phyloP scores from a whole-genome alignment of 23 red algal genomes.

The Gracilaria gracilis region DNA sequence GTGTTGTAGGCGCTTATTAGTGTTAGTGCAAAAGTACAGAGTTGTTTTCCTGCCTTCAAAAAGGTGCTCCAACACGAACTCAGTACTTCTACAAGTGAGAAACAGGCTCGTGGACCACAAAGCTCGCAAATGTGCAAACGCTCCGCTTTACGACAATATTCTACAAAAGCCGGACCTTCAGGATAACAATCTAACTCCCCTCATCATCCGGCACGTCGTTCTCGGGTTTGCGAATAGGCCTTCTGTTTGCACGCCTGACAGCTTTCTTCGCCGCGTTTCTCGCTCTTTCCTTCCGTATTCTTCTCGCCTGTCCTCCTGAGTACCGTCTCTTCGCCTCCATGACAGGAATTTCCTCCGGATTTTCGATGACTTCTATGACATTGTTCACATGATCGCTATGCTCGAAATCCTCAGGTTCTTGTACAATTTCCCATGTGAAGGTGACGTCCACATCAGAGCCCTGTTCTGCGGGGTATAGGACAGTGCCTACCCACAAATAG shows the following conservation, averaged over 20 bases:
- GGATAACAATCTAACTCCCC: neutral
- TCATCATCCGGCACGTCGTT: slow-evolving; percentile 69
- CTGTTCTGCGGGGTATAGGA: slow-evolving; percentile 50
- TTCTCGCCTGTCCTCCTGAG: slow-evolving; percentile 68
- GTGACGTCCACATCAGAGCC: slow-evolving; percentile 46
- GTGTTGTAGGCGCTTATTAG: too few species aligned
- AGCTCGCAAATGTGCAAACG: neutral
- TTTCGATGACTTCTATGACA: slow-evolving; percentile 39
- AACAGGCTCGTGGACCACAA: neutral
- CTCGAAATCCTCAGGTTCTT: slow-evolving; percentile 30
- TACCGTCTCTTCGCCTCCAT: slow-evolving; percentile 59
- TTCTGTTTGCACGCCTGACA: slow-evolving; percentile 40
- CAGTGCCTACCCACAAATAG: slow-evolving; percentile 68
- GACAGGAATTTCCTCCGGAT: slow-evolving; percentile 18
- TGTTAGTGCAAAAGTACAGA: too few species aligned
- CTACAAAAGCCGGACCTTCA: slow-evolving; percentile 1
- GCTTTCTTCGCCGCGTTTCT: slow-evolving; percentile 54
- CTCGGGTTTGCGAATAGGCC: slow-evolving; percentile 65
- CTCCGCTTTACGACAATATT: slow-evolving; percentile 25
- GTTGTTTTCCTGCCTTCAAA: neutral
- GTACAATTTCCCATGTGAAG: slow-evolving; percentile 56
- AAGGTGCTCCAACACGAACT: neutral
- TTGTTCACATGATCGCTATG: slow-evolving; percentile 20
- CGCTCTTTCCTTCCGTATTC: slow-evolving; percentile 75
- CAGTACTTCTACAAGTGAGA: neutral